These are phyloP conservation scores for Polygonum aviculare DNA, from an alignment of 148 eudicot genomes.

Conservation along the genomic window DNA sequence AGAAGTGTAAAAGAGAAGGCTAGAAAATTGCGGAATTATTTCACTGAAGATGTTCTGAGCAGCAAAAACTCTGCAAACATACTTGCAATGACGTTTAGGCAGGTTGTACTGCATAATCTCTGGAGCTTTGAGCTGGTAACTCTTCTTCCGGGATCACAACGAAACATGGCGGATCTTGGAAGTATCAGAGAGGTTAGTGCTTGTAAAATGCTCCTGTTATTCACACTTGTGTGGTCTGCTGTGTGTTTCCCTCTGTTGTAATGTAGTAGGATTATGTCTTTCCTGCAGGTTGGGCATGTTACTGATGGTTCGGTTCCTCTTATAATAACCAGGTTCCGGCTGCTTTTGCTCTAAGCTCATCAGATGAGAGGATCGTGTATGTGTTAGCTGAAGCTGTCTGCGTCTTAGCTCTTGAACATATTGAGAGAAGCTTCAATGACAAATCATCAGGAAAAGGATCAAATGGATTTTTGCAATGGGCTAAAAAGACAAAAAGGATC, in stretches of 20 bases:
- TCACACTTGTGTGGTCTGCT: background rate
- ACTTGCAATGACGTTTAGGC: conserved; percentile 94
- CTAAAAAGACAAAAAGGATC: conserved; percentile 39
- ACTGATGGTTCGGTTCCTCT: conserved; percentile 67
- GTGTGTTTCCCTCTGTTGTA: background rate
- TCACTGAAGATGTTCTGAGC: conserved; percentile 43
- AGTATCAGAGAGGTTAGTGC: conserved; percentile 68
- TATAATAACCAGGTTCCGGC: conserved; percentile 78
- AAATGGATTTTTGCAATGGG: conserved; percentile 33
- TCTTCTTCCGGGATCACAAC: conserved; percentile 63
- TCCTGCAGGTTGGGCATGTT: conserved; percentile 54
- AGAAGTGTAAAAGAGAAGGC: conserved; percentile 79
- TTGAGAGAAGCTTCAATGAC: conserved; percentile 34
- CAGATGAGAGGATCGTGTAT: conserved; percentile 49
- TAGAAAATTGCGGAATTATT: conserved; percentile 36
- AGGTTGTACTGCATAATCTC: conserved; percentile 67
- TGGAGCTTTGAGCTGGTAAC: conserved; percentile 64
- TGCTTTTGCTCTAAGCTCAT: conserved; percentile 57
- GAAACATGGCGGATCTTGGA: conserved; percentile 71
- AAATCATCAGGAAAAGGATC: conserved; percentile 27
- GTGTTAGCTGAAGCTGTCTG: conserved; percentile 79
- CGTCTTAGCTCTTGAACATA: conserved; percentile 49
- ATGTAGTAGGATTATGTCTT: conserved; percentile 5
- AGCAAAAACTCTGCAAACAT: conserved; percentile 43
- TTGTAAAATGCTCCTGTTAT: conserved; percentile 2